A percentile compares a stretch with the other conserved stretches of the same genome.
Conservation (phyloP, 345 rosid species). For the Limnanthes douglasii region DNA sequence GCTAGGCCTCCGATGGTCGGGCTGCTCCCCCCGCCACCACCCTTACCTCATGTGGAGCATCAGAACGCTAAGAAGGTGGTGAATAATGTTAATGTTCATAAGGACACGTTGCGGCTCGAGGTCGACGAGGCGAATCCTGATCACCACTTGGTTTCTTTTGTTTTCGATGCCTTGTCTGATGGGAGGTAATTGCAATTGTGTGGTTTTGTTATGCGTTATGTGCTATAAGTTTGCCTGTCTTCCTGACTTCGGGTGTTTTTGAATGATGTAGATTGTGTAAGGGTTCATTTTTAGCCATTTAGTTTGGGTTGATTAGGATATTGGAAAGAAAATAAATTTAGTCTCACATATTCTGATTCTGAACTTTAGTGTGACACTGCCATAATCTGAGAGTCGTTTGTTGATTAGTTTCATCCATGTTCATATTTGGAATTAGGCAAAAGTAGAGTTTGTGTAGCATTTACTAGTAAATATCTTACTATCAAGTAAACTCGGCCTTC, state of each 20-base stretch:
- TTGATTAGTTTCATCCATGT: too few species aligned
- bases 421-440: too few species aligned
- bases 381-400: too few species aligned
- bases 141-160: slow-evolving; percentile 63
- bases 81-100: slow-evolving; percentile 83
- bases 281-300: neutral
- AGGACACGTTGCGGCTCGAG: slow-evolving; percentile 54
- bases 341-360: too few species aligned
- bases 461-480: too few species aligned
- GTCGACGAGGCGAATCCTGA: slow-evolving; percentile 58
- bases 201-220: neutral
- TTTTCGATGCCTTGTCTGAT: slow-evolving; percentile 73
- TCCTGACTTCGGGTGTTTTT: neutral
- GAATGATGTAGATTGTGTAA: neutral
- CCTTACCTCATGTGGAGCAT: slow-evolving; percentile 69
- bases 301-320: neutral
- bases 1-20: slow-evolving; percentile 22
- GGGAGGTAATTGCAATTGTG: slow-evolving; percentile 42
- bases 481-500: too few species aligned
- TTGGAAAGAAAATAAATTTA: neutral
- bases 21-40: slow-evolving; percentile 13
- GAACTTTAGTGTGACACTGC: too few species aligned
- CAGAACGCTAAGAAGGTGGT: slow-evolving; percentile 81
- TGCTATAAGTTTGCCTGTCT: neutral
- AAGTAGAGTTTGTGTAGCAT: too few species aligned